Evolutionary conservation across 768 basidiomycete species (phyloP), one percentile per base, ranked within the genome.

Genomic region (Leucocoprinus leucothites): DNA sequence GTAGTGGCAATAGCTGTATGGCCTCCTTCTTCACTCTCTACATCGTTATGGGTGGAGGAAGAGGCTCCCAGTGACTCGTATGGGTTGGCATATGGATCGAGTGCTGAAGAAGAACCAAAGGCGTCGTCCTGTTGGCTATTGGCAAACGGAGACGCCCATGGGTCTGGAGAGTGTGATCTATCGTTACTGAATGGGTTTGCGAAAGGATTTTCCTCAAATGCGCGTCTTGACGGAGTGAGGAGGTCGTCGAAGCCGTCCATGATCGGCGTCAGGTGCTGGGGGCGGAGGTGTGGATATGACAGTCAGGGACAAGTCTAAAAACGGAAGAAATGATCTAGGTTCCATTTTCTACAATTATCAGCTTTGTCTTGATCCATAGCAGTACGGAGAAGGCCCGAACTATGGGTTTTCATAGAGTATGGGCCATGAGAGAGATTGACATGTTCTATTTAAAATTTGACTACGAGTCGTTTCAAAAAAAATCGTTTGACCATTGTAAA

Each of bases 161-260:
- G 89, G 67, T 91, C 89, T 41, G 87, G 85, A 18, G 88, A 89
- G 60, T 69, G 65, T 19, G 87, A 83, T 41, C 87, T 79, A 16
- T 35, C 55, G 56, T 80, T 79, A n/a, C 78, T 72, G 61, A 89
- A 89, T 3, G 86, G 85, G 65, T 87, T 82, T 36, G 82, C 82
- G 57, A 91, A 91, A 0, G 89, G 89, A 61, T 91, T 90, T 54
- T 82, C 78, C 65, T 88, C 86, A n/a, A 89, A 72, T 36, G 73
- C 77, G 61, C 69, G 74, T 61, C 81, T 79, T 24, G 86, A 85
- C 50, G 81, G 77, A 9, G 74, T 74, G 34, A 91, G 77, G 46
- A 91, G 68, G 69, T 91, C 89, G 72, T 91, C 89, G 67, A 91
- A 91, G 63, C 80, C 74, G 69, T 88, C 87, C 88, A 90, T 90